Evolutionary conservation across 768 basidiomycete genomes (phyloP), one percentile per base, ranked within the genome.

Genomic region (Tubosaeta brunneosetosa): DNA sequence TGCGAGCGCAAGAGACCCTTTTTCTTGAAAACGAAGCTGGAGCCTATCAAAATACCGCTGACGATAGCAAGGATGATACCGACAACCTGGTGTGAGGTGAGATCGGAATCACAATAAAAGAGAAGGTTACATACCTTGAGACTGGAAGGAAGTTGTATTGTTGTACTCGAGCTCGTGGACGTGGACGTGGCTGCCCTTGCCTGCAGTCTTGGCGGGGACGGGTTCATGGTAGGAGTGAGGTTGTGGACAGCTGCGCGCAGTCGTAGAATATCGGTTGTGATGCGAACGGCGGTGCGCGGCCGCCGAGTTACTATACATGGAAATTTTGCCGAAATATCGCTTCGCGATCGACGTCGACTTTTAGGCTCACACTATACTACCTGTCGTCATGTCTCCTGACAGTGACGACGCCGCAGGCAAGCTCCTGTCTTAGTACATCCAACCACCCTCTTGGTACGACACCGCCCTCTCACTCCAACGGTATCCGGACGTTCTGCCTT

Each of bases 11-110:
- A 66, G 17, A 92, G 75, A 9, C 90, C 95, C 65, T 92, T 97
- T 81, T 99, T 99, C 83, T 99, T 99, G 75, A 99, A 87, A 3
- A 98, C 94, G 69, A 97, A 98, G 61, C 85, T 88, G 37, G 81
- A 80, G 5, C 95, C 97, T 55, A 98, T 99, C 55, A 99, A 82
- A 27, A 93, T 38, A 8, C 95, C 97, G 63, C 88, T 91, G 34
- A 67, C 61, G 47, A 93, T 66, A 45, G 91, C 88, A 54, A 92
- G 80, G 44, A 90, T 68, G 59, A 92, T 82, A 11, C 90, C 89
- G 59, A 90, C 83, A 64, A 89, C 60, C 86, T 88, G 64, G 33
- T 25, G n/a, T 17, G 34, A 19, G 22, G 40, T 58, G 36, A 58
- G 55, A 38, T 33, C 19, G 10, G 1, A 25, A 9, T 14, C 16